phyloP scores from a whole-genome alignment of 371 early-diverging fungal species.

The Mucor piriformis region DNA sequence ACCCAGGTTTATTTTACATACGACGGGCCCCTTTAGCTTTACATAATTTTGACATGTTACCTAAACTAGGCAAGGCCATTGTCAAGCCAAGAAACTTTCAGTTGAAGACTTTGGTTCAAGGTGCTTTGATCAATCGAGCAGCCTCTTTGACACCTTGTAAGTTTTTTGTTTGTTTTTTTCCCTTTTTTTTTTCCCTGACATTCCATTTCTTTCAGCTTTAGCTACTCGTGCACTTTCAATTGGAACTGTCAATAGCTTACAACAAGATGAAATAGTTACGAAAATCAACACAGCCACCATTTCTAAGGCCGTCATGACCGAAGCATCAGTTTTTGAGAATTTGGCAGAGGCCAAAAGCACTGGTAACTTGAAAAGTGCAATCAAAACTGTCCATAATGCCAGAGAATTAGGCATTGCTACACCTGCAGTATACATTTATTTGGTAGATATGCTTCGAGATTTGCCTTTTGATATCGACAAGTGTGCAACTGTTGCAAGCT shows the following conservation, averaged over 20 bases:
- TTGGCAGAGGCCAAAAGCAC: constrained; percentile 14
- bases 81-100: background rate
- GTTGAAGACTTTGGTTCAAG: constrained; percentile 3
- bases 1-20: constrained; percentile 1
- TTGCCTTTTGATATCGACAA: constrained; percentile 23
- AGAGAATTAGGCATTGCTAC: constrained; percentile 10
- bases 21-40: background rate
- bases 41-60: constrained; percentile 8
- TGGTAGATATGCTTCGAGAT: constrained; percentile 14
- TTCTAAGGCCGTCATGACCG: background rate
- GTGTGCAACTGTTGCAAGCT: constrained; percentile 24
- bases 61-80: constrained; percentile 11
- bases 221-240: background rate
- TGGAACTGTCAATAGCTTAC: background rate
- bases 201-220: background rate
- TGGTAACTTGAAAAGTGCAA: constrained; percentile 21
- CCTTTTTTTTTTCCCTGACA: background rate
- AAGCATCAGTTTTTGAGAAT: constrained; percentile 1
- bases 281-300: background rate
- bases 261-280: background rate
- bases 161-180: background rate
- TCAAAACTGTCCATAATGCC: constrained; percentile 12
- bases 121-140: background rate
- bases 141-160: constrained; percentile 8
- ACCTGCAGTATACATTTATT: constrained; percentile 15